Evolutionary conservation across 2,329 filamentous ascomycete species (phyloP).

Genomic region (Neofusicoccum umdonicola): DNA sequence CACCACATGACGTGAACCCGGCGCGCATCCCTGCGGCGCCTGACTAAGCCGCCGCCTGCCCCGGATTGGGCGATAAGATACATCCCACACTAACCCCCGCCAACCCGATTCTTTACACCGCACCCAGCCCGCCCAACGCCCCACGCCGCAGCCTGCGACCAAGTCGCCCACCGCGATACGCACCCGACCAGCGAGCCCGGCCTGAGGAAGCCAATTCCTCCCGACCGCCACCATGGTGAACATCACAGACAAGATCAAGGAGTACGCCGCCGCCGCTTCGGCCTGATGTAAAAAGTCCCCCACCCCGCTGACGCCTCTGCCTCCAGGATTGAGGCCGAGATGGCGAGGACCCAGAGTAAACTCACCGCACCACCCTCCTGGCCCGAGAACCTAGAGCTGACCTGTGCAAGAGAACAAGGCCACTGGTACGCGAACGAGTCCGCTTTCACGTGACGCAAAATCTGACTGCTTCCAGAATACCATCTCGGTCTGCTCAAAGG

Average conservation of each 20-base stretch:
- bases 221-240: conserved; percentile 74
- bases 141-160: not conserved
- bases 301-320: not conserved
- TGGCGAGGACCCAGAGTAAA: conserved; percentile 97
- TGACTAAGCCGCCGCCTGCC: not conserved
- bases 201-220: conserved; percentile 11
- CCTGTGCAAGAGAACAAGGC: conserved; percentile 84
- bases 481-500: conserved; percentile 97
- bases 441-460: conserved; percentile 25
- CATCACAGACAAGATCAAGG: conserved; percentile 99
- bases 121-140: not conserved
- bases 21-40: not conserved
- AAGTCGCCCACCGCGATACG: not conserved
- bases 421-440: conserved; percentile 65
- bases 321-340: conserved; percentile 92
- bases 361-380: conserved; percentile 18
- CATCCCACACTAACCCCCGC: not conserved
- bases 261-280: conserved; percentile 57
- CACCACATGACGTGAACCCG: conserved; percentile 6
- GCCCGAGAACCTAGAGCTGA: conserved; percentile 31
- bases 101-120: conserved; percentile 7
- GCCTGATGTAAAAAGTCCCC: conserved; percentile 3
- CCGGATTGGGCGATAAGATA: not conserved
- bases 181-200: not conserved
- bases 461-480: conserved; percentile 68